Evolutionary conservation across 176 grass and related monocot species (phyloP).

Genomic region (Hordeum vulgare): MorexV3_pseudomolecules_assembly NC_058521.1:597502636-597503135

Average conservation of each 20-base stretch:
- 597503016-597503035: too few relatives aligned
- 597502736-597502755: neutral
- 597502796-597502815: neutral
- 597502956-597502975: too few relatives aligned
- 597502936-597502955: too few relatives aligned
- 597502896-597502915: too few relatives aligned
- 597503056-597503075: too few relatives aligned
- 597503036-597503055: too few relatives aligned
- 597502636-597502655: neutral
- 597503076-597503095: too few relatives aligned
- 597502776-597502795: neutral
- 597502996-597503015: too few relatives aligned
- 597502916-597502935: too few relatives aligned
- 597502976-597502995: too few relatives aligned
- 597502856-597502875: neutral
- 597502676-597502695: neutral
- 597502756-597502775: neutral
- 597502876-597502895: neutral
- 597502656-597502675: neutral
- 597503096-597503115: too few relatives aligned
- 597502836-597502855: neutral
- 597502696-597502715: neutral
- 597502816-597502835: neutral
- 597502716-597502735: neutral
- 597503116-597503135: too few relatives aligned